phyloP scores from a whole-genome alignment of 2,329 filamentous ascomycete genomes.

The Pezicula rhizophila region DNA sequence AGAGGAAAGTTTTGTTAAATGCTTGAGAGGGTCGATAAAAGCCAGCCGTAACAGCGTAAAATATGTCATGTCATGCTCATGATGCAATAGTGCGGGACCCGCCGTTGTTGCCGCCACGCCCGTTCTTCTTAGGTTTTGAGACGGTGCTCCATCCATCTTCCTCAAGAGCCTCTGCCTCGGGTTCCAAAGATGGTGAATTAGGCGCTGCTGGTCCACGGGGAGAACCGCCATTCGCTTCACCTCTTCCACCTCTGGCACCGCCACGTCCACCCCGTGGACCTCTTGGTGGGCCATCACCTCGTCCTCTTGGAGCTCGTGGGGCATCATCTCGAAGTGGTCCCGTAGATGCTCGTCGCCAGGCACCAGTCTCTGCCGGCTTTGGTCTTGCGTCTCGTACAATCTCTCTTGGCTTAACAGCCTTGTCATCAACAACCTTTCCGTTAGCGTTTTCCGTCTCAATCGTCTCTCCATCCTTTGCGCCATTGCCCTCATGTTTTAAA shows the following conservation, averaged over 20 bases:
- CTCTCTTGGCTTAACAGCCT: slow-evolving; percentile 40
- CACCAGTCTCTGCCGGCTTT: slow-evolving; percentile 51
- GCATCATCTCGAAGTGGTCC: slow-evolving; percentile 32
- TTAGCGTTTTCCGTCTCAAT: slow-evolving; percentile 29
- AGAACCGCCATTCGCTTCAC: slow-evolving; percentile 36
- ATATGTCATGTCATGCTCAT: slow-evolving; percentile 9
- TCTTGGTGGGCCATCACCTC: slow-evolving; percentile 36
- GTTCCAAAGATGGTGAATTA: slow-evolving; percentile 24
- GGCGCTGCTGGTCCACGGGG: slow-evolving; percentile 32
- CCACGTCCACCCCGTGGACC: slow-evolving; percentile 35
- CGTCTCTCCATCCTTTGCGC: slow-evolving; percentile 25
- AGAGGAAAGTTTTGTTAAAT: neutral
- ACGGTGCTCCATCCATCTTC: slow-evolving; percentile 64
- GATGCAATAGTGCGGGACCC: slow-evolving; percentile 26
- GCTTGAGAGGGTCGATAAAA: too few relatives aligned
- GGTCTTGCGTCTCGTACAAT: slow-evolving; percentile 42
- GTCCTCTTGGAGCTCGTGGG: slow-evolving; percentile 34
- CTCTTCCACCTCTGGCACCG: slow-evolving; percentile 30
- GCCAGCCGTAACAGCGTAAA: neutral
- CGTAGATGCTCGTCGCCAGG: slow-evolving; percentile 50
- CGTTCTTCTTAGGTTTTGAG: slow-evolving; percentile 30
- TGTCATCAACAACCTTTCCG: slow-evolving; percentile 40
- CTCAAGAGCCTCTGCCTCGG: slow-evolving; percentile 36
- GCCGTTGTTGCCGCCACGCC: slow-evolving; percentile 25
- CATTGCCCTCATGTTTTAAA: slow-evolving; percentile 23